Evolutionary conservation across 1,284 basidiomycete species (phyloP), one percentile per base, ranked within the genome.

Genomic region (Austroboletus niveus): DNA sequence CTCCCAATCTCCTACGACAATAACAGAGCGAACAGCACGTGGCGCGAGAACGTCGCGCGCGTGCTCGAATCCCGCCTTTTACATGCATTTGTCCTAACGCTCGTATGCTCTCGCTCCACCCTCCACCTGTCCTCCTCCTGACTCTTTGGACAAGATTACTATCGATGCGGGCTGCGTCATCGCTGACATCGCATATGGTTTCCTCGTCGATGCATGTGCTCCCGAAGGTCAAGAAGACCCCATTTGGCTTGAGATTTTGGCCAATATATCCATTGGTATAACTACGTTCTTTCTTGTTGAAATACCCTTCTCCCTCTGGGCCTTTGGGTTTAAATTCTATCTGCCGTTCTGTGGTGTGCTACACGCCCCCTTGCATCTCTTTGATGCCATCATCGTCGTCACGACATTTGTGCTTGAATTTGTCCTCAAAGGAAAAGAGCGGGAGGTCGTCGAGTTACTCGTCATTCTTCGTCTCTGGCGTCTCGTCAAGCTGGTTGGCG

Each of bases 381-480:
- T 91, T 62, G 89, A 92, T 70, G 81, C 83, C 6, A 47, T 79
- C 40, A 77, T 92, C 53, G 83, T 92, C 57, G 17, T 89, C 54
- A 77, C 77, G 8, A 91, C 89, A 0, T 88, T 91, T 61, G 68
- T 84, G 8, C 75, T 91, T 39, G 88, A 92, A 66, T 75, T 85
- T 14, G 74, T 79, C 7, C 73, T 92, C 8, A 77, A 76, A 60
- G 89, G 87, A 8, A 75, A 72, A 52, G 84, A 87, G 63, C 72
- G 80, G 53, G 87, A 92, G 61, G 75, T 92, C 22, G 85, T 82
- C 2, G 79, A 76, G 8, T 69, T 92, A 24, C 77, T 92, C 38
- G 75, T 92, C 44, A 71, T 87, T 9, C 72, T 92, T 20, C 87
- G 89, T 66, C 64, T 92, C 10, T 90, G 89, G 88, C 76, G 89